Conservation (phyloP, 192 early-diverging fungal genomes). For the Glomus cerebriforme region DNA sequence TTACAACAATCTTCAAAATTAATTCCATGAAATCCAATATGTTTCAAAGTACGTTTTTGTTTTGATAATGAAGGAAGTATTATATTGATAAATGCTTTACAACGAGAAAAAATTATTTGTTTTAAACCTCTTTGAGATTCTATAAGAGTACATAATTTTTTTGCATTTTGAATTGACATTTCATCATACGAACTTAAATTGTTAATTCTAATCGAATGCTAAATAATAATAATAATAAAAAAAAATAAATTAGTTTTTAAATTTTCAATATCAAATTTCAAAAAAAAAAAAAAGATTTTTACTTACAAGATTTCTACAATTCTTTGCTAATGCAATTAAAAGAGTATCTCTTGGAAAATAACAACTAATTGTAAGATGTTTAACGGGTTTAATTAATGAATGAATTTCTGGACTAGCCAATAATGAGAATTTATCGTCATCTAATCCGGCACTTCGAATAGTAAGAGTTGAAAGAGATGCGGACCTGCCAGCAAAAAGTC, state of each 20-base stretch:
- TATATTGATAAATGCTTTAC: neutral
- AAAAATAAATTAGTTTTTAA: neutral
- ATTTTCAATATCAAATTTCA: neutral
- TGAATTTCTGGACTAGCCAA: neutral
- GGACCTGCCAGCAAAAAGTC: neutral
- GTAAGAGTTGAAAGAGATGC: neutral
- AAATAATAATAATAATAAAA: neutral
- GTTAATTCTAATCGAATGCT: neutral
- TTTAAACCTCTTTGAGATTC: constrained; percentile 7
- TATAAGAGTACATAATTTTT: neutral
- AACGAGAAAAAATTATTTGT: neutral
- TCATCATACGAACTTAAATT: neutral
- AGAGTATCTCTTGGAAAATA: neutral
- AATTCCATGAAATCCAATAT: constrained; percentile 1
- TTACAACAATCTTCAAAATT: constrained; percentile 11
- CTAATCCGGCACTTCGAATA: neutral
- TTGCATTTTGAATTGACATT: neutral
- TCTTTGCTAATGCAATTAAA: neutral
- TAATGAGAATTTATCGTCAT: neutral
- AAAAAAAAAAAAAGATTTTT: neutral
- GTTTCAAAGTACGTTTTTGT: constrained; percentile 3
- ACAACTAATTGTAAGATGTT: neutral
- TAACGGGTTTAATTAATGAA: neutral
- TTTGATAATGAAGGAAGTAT: constrained; percentile 9
- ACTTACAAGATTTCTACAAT: constrained; percentile 17